Evolutionary conservation across 257 asterid genomes (phyloP).

Genomic region (Coffea eugenioides): DNA sequence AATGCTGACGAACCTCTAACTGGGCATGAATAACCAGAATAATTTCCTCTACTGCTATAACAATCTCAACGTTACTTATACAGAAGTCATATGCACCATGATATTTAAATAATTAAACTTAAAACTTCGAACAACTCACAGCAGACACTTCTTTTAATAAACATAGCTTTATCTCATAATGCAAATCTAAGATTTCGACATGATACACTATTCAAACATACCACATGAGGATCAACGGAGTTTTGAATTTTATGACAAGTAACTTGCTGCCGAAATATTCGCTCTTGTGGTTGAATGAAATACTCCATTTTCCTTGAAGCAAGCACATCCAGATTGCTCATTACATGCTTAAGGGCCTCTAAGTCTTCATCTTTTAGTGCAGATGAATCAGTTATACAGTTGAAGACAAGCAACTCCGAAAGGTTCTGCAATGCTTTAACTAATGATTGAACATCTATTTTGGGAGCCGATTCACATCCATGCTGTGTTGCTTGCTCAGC

Average conservation of each 20-base stretch:
- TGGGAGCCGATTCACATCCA: slow-evolving; percentile 31
- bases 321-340: slow-evolving; percentile 54
- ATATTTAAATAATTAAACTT: not conserved
- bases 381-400: slow-evolving; percentile 38
- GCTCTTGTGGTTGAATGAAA: slow-evolving; percentile 27
- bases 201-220: slow-evolving; percentile 29
- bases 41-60: not conserved
- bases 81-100: not conserved
- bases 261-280: slow-evolving; percentile 27
- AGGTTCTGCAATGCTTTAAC: slow-evolving; percentile 54
- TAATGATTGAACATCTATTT: slow-evolving; percentile 46
- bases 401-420: slow-evolving; percentile 58
- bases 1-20: not conserved
- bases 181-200: not conserved
- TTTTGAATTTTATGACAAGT: slow-evolving; percentile 35
- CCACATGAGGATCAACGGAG: slow-evolving; percentile 32
- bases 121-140: not conserved
- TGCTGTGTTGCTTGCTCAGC: slow-evolving; percentile 26
- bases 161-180: not conserved
- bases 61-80: not conserved
- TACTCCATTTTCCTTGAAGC: slow-evolving; percentile 36
- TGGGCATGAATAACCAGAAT: not conserved
- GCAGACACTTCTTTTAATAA: not conserved
- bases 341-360: slow-evolving; percentile 46
- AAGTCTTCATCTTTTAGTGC: slow-evolving; percentile 46